Percentiles rank a stretch among this genome's conserved stretches.
Conservation (phyloP, 495 filamentous ascomycete genomes). For the Cercophora newfieldiana region DNA sequence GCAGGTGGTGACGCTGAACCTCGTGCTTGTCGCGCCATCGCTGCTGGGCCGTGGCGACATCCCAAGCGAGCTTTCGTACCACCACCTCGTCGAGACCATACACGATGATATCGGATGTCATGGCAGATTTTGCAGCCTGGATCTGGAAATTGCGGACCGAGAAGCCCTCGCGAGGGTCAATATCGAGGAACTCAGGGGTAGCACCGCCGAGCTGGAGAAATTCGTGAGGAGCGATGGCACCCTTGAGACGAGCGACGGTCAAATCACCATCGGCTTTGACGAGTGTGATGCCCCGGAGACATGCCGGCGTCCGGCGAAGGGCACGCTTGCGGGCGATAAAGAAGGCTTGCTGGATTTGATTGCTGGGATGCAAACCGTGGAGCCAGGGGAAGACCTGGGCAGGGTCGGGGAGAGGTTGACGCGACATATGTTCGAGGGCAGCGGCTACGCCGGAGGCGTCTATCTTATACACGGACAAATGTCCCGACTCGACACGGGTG, state of each 20-base stretch:
- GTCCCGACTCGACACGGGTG: slow-evolving; percentile 50
- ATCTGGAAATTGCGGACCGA: slow-evolving; percentile 94
- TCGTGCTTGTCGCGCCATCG: slow-evolving; percentile 68
- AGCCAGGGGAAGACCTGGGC: slow-evolving; percentile 93
- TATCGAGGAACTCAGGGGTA: slow-evolving; percentile 62
- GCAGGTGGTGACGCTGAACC: slow-evolving; percentile 52
- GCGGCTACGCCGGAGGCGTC: slow-evolving; percentile 65
- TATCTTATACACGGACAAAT: slow-evolving; percentile 70
- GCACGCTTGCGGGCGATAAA: slow-evolving; percentile 76
- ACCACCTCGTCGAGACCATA: slow-evolving; percentile 74
- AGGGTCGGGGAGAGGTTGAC: slow-evolving; percentile 80
- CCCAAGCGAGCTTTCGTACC: slow-evolving; percentile 65
- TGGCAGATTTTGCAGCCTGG: slow-evolving; percentile 84
- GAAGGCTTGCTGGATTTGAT: slow-evolving; percentile 84
- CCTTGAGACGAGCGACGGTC: slow-evolving; percentile 73
- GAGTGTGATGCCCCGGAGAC: slow-evolving; percentile 77
- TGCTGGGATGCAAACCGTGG: slow-evolving; percentile 88
- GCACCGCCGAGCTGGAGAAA: slow-evolving; percentile 53
- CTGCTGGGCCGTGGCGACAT: slow-evolving; percentile 72
- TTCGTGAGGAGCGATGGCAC: slow-evolving; percentile 78
- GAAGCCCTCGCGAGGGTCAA: slow-evolving; percentile 83
- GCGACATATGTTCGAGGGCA: slow-evolving; percentile 70
- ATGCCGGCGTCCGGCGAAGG: slow-evolving; percentile 71
- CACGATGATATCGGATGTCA: slow-evolving; percentile 86
- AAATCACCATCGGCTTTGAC: slow-evolving; percentile 89